Evolutionary conservation across 2,329 filamentous ascomycete genomes (phyloP), one percentile per base, ranked within the genome.

Genomic region (Penicillium sp.): DNA sequence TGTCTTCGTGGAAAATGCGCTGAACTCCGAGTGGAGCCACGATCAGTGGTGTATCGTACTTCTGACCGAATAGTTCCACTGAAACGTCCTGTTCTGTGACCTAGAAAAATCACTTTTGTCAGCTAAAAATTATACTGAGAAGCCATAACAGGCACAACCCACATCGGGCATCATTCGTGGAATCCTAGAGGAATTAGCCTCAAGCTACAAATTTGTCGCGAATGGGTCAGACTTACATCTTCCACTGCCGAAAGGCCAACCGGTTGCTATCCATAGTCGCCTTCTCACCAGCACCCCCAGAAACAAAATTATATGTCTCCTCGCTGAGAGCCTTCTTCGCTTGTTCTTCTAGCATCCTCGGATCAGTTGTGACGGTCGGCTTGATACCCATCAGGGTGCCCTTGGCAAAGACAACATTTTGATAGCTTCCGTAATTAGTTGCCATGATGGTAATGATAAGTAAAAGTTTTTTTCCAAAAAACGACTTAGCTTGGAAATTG

Each of bases 11-110:
- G 67, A 89, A 86, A 31, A 90, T 85, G 2, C 77, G 77, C 64
- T 91, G 87, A 0, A 90, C 86, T 0, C 89, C 89, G 1, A 91
- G 79, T 0, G 89, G 89, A 1, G 87, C 88, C 67, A 88, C 82
- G 2, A 90, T 68, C 1, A 89, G 62, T 0, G 86, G 86, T 16
- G 74, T 78, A 3, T 76, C 71, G 48, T 82, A 78, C 46, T 72
- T 71, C 33, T 74, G 70, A 1, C 79, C 80, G 39, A 87, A 86
- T 0, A 87, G 67, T 44, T 80, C 74, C 3, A 83, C 74, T 7
- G 72, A 73, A n/a, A 85, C 70, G 56, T 85, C 76, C 8, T 84
- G 75, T 29, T 63, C 61, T 35, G 69, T 63, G 58, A 70, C 69
- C 71, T 73, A 62, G 13, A 58, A 21, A 2, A n/a, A 16, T 19